These are phyloP conservation scores for Vigna radiata DNA, from an alignment of 306 rosid species.

Conservation along the genomic window DNA sequence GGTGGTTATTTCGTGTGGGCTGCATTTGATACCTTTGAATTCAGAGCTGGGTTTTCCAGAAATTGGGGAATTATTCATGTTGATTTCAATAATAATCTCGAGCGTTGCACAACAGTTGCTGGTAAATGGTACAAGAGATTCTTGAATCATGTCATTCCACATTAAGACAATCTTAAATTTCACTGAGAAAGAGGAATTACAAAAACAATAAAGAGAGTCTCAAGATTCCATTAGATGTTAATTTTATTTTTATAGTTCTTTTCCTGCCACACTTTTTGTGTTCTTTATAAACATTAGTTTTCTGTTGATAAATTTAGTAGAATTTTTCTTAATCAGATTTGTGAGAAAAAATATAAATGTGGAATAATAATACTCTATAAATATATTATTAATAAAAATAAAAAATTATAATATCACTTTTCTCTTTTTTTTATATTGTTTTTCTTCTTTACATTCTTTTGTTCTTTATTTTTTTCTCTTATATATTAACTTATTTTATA, in stretches of 20 bases:
- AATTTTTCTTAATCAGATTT: no score
- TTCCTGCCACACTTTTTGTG: background rate
- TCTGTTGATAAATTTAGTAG: no score
- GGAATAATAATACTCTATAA: no score
- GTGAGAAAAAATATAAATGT: no score
- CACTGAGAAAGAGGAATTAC: background rate
- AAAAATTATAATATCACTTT: no score
- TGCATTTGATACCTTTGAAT: constrained; percentile 44
- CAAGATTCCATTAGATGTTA: background rate
- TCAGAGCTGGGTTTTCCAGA: constrained; percentile 3
- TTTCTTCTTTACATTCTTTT: no score
- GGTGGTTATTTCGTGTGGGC: constrained; percentile 47
- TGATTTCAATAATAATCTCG: constrained; percentile 38
- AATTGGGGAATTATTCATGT: constrained; percentile 43
- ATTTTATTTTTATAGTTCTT: background rate
- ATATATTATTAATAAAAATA: no score
- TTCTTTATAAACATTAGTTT: background rate
- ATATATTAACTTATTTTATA: no score
- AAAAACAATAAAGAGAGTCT: background rate
- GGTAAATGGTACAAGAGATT: constrained; percentile 27
- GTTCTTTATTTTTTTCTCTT: no score
- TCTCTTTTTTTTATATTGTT: no score
- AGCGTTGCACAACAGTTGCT: constrained; percentile 13
- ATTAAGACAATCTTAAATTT: background rate
- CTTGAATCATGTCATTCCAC: background rate